Base-by-base conservation (phyloP, 148 eudicot genomes). In the Salicornia ramosissima region DNA sequence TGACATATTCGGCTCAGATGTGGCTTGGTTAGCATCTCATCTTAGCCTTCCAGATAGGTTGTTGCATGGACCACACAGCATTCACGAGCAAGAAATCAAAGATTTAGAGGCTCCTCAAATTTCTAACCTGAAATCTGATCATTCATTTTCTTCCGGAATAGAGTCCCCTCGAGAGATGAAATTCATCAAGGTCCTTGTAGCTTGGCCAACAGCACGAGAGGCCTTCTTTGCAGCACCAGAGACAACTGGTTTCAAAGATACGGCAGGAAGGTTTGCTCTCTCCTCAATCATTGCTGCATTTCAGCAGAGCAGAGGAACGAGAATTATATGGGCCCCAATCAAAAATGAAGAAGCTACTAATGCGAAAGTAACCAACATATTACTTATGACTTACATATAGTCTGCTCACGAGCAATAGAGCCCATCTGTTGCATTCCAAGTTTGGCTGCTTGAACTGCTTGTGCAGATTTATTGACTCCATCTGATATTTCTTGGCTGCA, bases 361-460 rank as follows among this genome's bases (percentile, higher is more conserved):
- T 59, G 46, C 43, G 36, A 60, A 50, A 31, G 11, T 16, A 72
- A n/a, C 25, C 31, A 13, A 51, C 66, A 60, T 55, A 36, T 66
- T 62, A 52, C 61, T 16, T 36, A 12, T 25, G n/a, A 75, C 83
- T 65, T 80, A 90, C 97, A 84, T 74, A 88, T 77, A 39, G 94
- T 86, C 60, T 83, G 87, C 65, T 88, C 73, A 70, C 82, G 91
- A 80, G 98, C 98, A 71, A 79, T 72, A 73, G 92, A 72, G 60
- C 98, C 95, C 31, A 90, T 81, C 79, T 85, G 87, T 47, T 80
- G 84, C 51, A 90, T 75, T 77, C 98, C 98, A 75, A 86, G 85
- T 84, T 88, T 81, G 40, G 96, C 98, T 46, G 98, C 94, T 86
- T 92, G 88, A 78, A 92, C 91, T 63, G 80, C 91, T 85, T 92